phyloP scores from a whole-genome alignment of 371 early-diverging fungal genomes.

The Antonospora locustae region DNA sequence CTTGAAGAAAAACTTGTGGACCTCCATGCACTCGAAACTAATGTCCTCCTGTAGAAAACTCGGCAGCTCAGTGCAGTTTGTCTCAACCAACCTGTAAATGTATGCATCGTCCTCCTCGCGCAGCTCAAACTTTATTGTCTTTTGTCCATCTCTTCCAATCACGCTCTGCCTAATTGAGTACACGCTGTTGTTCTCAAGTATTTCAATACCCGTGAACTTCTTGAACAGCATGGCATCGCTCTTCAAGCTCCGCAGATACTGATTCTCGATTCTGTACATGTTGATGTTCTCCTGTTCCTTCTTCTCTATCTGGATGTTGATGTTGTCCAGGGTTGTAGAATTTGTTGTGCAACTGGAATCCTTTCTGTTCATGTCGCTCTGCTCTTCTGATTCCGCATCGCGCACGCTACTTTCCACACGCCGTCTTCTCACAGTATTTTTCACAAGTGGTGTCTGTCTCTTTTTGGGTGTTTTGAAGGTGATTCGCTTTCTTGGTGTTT shows the following conservation, averaged over 20 bases:
- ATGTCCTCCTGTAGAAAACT: conserved; percentile 37
- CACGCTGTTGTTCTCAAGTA: conserved; percentile 11
- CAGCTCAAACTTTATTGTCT: conserved; percentile 27
- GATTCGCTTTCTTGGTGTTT: conserved; percentile 22
- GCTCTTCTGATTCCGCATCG: neutral
- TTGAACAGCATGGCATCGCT: conserved; percentile 15
- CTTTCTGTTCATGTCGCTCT: neutral
- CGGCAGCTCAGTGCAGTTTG: conserved; percentile 27
- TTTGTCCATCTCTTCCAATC: conserved; percentile 5
- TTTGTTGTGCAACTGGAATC: conserved; percentile 4
- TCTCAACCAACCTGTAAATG: conserved; percentile 25
- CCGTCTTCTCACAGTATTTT: neutral
- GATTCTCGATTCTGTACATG: conserved; percentile 29
- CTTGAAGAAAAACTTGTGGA: conserved; percentile 46
- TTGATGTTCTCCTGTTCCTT: conserved; percentile 30
- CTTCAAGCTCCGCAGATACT: conserved; percentile 27
- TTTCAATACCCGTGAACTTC: conserved; percentile 36
- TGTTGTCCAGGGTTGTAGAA: too few species aligned
- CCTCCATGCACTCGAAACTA: conserved; percentile 33
- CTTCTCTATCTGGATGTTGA: conserved; percentile 13
- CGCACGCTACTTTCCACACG: neutral
- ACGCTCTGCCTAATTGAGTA: conserved; percentile 15
- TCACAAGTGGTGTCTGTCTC: conserved; percentile 6
- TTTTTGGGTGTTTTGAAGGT: conserved; percentile 32
- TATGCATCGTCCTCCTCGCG: conserved; percentile 15